Conservation (phyloP, 1,139 yeast species). For the Debaryomycetaceae sp. region DNA sequence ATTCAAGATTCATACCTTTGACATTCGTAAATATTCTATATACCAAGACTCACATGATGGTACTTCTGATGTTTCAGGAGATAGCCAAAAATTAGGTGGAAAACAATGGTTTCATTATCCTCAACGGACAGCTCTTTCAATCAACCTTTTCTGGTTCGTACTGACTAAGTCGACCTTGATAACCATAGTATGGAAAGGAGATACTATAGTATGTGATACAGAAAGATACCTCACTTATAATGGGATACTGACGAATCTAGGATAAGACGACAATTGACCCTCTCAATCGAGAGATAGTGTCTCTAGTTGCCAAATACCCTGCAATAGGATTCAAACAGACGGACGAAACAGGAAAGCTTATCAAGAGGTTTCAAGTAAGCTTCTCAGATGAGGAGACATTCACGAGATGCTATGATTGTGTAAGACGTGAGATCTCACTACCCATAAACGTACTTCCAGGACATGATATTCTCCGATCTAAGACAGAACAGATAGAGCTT, state of each 20-base stretch:
- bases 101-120: constrained; percentile 24
- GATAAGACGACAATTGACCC: constrained; percentile 13
- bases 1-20: constrained; percentile 3
- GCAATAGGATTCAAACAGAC: constrained; percentile 23
- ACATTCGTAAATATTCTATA: constrained; percentile 8
- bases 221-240: neutral
- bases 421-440: constrained; percentile 2
- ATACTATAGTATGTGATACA: constrained; percentile 15
- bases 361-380: constrained; percentile 19
- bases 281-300: constrained; percentile 10
- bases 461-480: neutral
- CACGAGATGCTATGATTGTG: neutral
- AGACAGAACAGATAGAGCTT: neutral
- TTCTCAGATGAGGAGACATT: constrained; percentile 3
- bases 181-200: constrained; percentile 20
- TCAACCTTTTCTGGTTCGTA: constrained; percentile 12
- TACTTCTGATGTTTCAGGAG: neutral
- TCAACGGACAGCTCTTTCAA: constrained; percentile 21
- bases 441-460: constrained; percentile 1
- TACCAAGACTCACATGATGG: neutral
- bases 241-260: constrained; percentile 9
- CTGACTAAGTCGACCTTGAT: constrained; percentile 7
- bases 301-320: constrained; percentile 19
- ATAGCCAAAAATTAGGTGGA: neutral
- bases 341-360: constrained; percentile 14